These are phyloP conservation scores for Gentiana macrophylla DNA, from an alignment of 257 asterid genomes.

Conservation along the genomic window DNA sequence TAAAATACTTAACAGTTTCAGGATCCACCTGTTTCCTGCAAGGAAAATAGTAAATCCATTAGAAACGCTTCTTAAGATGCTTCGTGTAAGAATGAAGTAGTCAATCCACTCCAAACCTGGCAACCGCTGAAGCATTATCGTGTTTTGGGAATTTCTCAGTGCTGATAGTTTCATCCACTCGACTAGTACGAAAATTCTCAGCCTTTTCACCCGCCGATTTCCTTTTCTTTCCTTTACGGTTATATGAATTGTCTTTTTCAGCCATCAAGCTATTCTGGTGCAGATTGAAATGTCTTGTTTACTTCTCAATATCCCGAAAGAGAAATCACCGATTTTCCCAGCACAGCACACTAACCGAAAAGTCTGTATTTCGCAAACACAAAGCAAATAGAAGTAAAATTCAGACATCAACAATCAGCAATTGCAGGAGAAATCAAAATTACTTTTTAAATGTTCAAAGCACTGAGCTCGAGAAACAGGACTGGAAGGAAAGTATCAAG, in stretches of 20 bases:
- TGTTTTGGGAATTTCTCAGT: constrained; percentile 24
- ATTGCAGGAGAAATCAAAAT: too few relatives aligned
- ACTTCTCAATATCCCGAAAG: too few relatives aligned
- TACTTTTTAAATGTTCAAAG: constrained; percentile 18
- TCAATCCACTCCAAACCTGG: constrained; percentile 41
- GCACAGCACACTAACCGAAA: too few relatives aligned
- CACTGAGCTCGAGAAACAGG: constrained; percentile 44
- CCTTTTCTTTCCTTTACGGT: constrained; percentile 22
- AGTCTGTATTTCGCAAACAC: too few relatives aligned
- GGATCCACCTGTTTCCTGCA: constrained; percentile 75
- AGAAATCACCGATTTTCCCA: too few relatives aligned
- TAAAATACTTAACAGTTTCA: constrained; percentile 70
- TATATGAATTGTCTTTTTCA: constrained; percentile 25
- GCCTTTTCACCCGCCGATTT: constrained; percentile 39
- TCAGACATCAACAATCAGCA: too few relatives aligned
- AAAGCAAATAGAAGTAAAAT: too few relatives aligned
- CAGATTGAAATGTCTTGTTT: too few relatives aligned
- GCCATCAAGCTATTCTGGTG: constrained; percentile 7
- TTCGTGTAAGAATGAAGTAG: constrained; percentile 5
- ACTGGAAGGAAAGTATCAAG: constrained; percentile 3
- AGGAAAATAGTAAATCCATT: constrained; percentile 5
- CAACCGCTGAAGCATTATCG: constrained; percentile 24
- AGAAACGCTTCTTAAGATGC: constrained; percentile 1
- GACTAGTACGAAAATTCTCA: constrained; percentile 22
- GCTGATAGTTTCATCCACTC: constrained; percentile 9